Evolutionary conservation across 2,329 filamentous ascomycete species (phyloP), one percentile per base, ranked within the genome.

Genomic region (Metarhizium sp.): DNA sequence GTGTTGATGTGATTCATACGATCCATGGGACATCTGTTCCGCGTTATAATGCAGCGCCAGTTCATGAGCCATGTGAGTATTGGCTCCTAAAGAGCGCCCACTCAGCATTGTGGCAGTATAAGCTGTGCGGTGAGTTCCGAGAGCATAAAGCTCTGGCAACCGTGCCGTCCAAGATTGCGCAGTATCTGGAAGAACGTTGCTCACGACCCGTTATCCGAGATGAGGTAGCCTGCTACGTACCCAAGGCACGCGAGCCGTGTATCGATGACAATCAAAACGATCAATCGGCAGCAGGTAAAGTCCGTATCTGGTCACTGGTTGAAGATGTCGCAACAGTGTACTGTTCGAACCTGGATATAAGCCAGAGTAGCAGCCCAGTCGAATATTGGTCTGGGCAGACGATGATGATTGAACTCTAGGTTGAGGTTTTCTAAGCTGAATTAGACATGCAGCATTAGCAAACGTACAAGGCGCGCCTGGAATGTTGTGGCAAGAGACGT

Each of bases 1-100:
- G 59, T 70, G 70, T 51, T 66, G 62, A 56, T 66, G 59, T n/a
- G 59, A 55, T 36, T 63, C 60, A 38, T 63, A 62, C 45, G 65
- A 63, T 58, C 63, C 69, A 69, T 71, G 58, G 61, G 62, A 60
- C 57, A 56, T 54, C 20, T 60, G 50, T 43, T 63, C 60, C 53
- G 62, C 51, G 53, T 61, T 66, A 49, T 67, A 64, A 65, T 80
- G 82, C 50, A 76, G 69, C 58, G 84, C 76, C 52, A 75, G 65
- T 57, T 85, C 72, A 56, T 82, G 81, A 65, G 82, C 81, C 71
- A 84, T 80, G 66, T 81, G 78, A 53, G 82, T 75, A 73, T 80
- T 84, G 67, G 79, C 74, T 70, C 80, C 76, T 69, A 75, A 71
- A 56, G 73, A 66, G 62, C 76, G 70, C 62, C 74, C 70, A 61